Percentiles rank a stretch among this genome's conserved stretches.
These are phyloP conservation scores for Cercospora sesami DNA, from an alignment of 2,329 filamentous ascomycete species.

Conservation along the genomic window DNA sequence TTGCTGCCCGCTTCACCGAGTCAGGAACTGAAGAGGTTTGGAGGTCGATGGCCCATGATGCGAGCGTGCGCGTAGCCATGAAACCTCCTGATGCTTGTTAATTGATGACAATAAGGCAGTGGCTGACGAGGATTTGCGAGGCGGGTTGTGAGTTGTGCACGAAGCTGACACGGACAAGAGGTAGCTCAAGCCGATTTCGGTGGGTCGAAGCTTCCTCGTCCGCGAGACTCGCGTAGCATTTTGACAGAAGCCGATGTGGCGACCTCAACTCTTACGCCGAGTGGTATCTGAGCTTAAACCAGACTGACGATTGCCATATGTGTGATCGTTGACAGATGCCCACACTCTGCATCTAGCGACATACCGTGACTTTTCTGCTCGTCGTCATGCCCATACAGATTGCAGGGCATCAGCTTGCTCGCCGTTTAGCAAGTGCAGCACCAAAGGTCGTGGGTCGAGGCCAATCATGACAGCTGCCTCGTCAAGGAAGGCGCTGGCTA, in stretches of 20 bases:
- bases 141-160: neutral
- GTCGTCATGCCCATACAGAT: neutral
- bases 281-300: neutral
- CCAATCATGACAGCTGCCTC: neutral
- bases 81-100: neutral
- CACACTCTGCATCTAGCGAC: neutral
- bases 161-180: neutral
- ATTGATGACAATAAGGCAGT: neutral
- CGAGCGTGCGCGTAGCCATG: conserved; percentile 52
- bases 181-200: conserved; percentile 13
- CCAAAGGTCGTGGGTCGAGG: neutral
- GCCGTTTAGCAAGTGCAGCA: neutral
- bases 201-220: conserved; percentile 4
- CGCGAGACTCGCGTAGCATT: neutral
- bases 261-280: neutral
- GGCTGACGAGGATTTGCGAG: neutral
- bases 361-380: neutral
- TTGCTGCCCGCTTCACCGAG: conserved; percentile 47
- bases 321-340: neutral
- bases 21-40: conserved; percentile 45
- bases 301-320: neutral
- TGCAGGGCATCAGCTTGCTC: neutral
- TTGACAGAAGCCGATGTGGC: neutral
- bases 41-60: conserved; percentile 51
- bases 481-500: neutral